Base-by-base conservation (phyloP, 2,329 filamentous ascomycete genomes). In the Epichloe coenophiala region DNA sequence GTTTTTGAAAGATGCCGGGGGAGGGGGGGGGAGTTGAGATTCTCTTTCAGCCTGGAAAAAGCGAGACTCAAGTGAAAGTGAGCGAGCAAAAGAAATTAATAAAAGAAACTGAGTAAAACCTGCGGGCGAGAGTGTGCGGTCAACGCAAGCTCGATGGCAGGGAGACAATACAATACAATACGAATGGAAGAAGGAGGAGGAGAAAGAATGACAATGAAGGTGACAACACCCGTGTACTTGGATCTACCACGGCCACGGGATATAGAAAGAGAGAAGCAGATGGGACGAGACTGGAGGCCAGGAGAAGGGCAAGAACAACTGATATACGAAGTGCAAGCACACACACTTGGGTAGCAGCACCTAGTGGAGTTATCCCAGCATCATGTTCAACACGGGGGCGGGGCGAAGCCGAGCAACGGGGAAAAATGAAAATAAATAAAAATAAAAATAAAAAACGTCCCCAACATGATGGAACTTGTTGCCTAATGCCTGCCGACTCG, bases 341-440 rank as follows among this genome's bases (percentile, higher is more conserved):
- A 31, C 27, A 9, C 17, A 17, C 17, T 17, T 8, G 2, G 27
- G 2, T 27, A 8, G 27, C 7, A 27, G 8, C 4, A 9, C 27
- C 27, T 9, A 31, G 27, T 31, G 27, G 27, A 31, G 27, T 9
- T 31, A 3, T 31, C 4, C 27, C 27, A 31, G 27, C 1, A 31
- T 9, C 8, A 31, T 31, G 3, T 31, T 31, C 4, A 31, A 31
- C 27, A 31, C 27, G 1, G 8, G 17, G 17, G 17, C 17, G 8
- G 17, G 17, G 17, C 17, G 17, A 17, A 17, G 17, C 17, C 17
- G 2, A 17, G 17, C 17, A 17, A 1, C 17, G 8, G 27, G 27
- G 0, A 2, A 6, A 6, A 6, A 17, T 17, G 17, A 1, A 0
- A 9, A 3, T 17, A 17, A 17, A 17, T 17, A 4, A 31, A 1